Conservation (phyloP, 2,329 filamentous ascomycete species). For the Rhynchosporium graminicola region DNA sequence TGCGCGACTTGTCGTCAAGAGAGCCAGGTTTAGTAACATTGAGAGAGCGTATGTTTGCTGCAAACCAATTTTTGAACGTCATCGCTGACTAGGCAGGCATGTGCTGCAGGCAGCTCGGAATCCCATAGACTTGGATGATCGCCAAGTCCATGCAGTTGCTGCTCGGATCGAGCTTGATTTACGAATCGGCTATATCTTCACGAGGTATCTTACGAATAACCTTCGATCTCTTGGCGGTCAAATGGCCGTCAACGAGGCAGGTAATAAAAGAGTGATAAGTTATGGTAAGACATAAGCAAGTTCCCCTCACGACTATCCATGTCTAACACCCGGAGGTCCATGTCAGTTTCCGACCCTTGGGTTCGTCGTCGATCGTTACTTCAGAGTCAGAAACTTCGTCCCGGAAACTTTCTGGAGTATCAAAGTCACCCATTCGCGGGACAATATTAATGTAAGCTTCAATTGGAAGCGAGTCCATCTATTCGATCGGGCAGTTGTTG, state of each 20-base stretch:
- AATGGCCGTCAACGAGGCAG: slow-evolving; percentile 53
- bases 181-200: slow-evolving; percentile 89
- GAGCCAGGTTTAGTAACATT: slow-evolving; percentile 93
- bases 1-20: slow-evolving; percentile 71
- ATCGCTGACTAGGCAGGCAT: slow-evolving; percentile 57
- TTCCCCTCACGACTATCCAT: background rate
- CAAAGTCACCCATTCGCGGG: slow-evolving; percentile 75
- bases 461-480: slow-evolving; percentile 79
- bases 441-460: slow-evolving; percentile 79
- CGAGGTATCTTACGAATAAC: slow-evolving; percentile 78
- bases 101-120: slow-evolving; percentile 79
- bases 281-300: slow-evolving; percentile 62
- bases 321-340: slow-evolving; percentile 53
- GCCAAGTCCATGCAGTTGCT: slow-evolving; percentile 82
- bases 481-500: slow-evolving; percentile 82
- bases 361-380: slow-evolving; percentile 95
- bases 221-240: slow-evolving; percentile 72
- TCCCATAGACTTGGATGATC: slow-evolving; percentile 78
- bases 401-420: slow-evolving; percentile 93
- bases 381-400: slow-evolving; percentile 89
- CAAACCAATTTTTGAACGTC: slow-evolving; percentile 11
- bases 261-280: slow-evolving; percentile 58
- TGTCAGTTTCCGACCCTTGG: slow-evolving; percentile 97
- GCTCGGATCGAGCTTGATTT: slow-evolving; percentile 91
- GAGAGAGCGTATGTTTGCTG: slow-evolving; percentile 71